These are phyloP conservation scores for Globisporangium nunn DNA, from an alignment of 352 stramenopile species.

Conservation along the genomic window DNA sequence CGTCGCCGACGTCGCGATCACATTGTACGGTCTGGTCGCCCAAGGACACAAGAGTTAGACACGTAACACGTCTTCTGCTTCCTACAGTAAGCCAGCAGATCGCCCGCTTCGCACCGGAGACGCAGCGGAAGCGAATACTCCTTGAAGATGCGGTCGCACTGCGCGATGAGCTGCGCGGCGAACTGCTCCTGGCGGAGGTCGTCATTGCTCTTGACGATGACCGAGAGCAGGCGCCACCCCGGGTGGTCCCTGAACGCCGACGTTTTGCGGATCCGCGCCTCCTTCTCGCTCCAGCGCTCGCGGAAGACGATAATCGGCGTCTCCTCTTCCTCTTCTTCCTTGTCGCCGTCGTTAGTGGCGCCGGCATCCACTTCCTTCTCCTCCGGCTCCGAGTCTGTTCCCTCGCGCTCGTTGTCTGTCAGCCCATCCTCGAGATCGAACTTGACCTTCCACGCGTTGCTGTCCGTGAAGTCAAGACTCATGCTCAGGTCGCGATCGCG, in stretches of 20 bases:
- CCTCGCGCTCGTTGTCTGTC: slow-evolving; percentile 37
- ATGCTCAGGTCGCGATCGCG: slow-evolving; percentile 49
- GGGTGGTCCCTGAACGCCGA: slow-evolving; percentile 46
- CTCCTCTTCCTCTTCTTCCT: slow-evolving; percentile 29
- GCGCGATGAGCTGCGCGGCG: slow-evolving; percentile 94
- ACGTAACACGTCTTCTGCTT: slow-evolving; percentile 17
- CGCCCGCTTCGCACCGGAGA: slow-evolving; percentile 44
- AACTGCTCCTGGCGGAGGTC: slow-evolving; percentile 97
- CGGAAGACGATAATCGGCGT: slow-evolving; percentile 76
- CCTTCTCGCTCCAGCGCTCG: slow-evolving; percentile 77
- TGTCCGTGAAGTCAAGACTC: slow-evolving; percentile 70
- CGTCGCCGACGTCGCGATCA: slow-evolving; percentile 91
- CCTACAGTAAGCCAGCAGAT: not conserved
- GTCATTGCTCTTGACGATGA: slow-evolving; percentile 98
- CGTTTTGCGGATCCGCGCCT: slow-evolving; percentile 50
- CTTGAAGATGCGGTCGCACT: slow-evolving; percentile 94
- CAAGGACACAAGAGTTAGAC: slow-evolving; percentile 4
- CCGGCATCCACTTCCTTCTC: slow-evolving; percentile 35
- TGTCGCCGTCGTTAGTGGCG: not conserved
- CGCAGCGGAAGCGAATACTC: slow-evolving; percentile 90
- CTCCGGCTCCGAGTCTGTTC: slow-evolving; percentile 9
- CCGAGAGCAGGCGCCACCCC: slow-evolving; percentile 66
- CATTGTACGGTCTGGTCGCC: slow-evolving; percentile 88
- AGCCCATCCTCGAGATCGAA: slow-evolving; percentile 67
- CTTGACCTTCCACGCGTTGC: slow-evolving; percentile 61